Percentiles rank a stretch among this genome's conserved stretches.
Conservation (phyloP, 148 eudicot species). For the Pharnaceum exiguum region DNA sequence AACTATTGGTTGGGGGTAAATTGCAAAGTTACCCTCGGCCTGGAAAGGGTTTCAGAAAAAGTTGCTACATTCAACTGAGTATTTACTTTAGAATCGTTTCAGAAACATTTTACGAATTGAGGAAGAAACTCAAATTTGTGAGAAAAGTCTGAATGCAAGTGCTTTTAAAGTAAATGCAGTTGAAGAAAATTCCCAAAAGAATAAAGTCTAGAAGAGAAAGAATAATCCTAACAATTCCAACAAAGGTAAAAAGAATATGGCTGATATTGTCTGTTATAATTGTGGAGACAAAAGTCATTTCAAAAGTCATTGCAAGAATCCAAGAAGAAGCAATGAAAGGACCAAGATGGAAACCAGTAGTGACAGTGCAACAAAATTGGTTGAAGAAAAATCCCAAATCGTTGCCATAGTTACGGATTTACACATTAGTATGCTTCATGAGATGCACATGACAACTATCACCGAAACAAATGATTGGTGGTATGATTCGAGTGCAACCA, state of each 20-base stretch:
- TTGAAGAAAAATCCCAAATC: background rate
- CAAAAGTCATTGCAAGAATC: background rate
- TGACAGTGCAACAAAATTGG: background rate
- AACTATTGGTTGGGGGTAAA: background rate
- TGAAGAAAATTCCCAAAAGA: background rate
- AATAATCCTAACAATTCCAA: background rate
- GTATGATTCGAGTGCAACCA: slow-evolving; percentile 10
- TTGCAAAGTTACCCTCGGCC: background rate
- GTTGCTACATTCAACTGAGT: slow-evolving; percentile 7
- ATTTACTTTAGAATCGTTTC: slow-evolving; percentile 2
- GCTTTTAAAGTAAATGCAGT: background rate
- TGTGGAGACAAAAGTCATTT: background rate
- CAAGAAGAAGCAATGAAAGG: background rate
- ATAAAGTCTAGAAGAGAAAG: background rate
- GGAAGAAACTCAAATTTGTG: background rate
- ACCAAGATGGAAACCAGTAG: background rate
- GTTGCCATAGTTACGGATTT: slow-evolving; percentile 7
- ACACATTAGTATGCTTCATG: slow-evolving; percentile 3
- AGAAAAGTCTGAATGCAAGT: background rate
- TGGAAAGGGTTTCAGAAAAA: slow-evolving; percentile 11
- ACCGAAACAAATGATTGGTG: slow-evolving; percentile 3
- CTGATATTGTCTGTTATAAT: background rate
- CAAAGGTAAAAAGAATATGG: background rate
- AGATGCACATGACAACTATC: background rate
- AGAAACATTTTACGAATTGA: slow-evolving; percentile 6